Conservation (phyloP, 495 filamentous ascomycete genomes). For the Xeromyces bisporus region DNA sequence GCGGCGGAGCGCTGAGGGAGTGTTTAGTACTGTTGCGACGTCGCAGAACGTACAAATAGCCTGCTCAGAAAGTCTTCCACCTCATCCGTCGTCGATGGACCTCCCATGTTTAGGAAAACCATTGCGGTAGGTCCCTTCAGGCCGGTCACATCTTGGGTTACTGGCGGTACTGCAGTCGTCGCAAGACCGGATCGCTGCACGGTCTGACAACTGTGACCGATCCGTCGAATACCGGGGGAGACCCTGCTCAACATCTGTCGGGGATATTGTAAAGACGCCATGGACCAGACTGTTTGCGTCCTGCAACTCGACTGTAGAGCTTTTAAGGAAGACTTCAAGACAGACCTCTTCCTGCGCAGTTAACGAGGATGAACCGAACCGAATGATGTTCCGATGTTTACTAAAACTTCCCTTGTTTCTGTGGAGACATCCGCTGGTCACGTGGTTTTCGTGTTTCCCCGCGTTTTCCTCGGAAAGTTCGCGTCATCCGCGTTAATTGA, state of each 20-base stretch:
- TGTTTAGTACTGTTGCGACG: not conserved
- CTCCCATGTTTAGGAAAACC: constrained; percentile 99
- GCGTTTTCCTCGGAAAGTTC: not conserved
- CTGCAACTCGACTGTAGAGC: not conserved
- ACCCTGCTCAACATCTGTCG: constrained; percentile 16
- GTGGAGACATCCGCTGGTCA: too few relatives aligned
- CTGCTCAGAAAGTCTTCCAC: constrained; percentile 85
- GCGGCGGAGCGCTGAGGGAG: not conserved
- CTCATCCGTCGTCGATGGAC: constrained; percentile 73
- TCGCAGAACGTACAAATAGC: constrained; percentile 52
- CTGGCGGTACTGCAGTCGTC: constrained; percentile 53
- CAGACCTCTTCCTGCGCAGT: too few relatives aligned
- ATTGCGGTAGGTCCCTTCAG: constrained; percentile 72
- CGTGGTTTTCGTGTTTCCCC: constrained; percentile 2
- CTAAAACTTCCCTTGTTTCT: too few relatives aligned
- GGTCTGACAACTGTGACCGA: constrained; percentile 10
- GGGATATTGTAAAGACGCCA: constrained; percentile 13
- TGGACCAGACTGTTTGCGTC: constrained; percentile 13
- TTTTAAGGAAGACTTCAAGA: not conserved
- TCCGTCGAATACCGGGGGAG: constrained; percentile 8
- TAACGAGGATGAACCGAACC: not conserved
- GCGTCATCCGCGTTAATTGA: not conserved
- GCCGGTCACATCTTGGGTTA: constrained; percentile 48
- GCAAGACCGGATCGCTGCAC: constrained; percentile 31
- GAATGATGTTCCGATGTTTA: too few relatives aligned